phyloP scores from a whole-genome alignment of 2,329 filamentous ascomycete species.

The Ophiostoma perfectum region DNA sequence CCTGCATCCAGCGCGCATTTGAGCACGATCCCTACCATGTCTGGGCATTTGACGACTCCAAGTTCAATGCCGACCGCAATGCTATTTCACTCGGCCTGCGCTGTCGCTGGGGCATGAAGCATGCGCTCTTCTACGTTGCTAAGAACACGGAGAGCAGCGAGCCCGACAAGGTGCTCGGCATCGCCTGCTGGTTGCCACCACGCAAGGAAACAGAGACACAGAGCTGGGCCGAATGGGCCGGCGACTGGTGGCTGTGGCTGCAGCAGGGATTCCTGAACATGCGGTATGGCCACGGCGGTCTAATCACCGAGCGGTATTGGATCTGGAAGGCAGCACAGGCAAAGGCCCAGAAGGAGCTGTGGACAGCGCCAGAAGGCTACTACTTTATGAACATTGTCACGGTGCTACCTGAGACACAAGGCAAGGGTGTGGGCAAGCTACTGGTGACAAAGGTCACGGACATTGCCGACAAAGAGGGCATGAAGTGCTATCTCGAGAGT shows the following conservation, averaged over 20 bases:
- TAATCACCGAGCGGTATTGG: neutral
- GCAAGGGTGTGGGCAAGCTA: constrained; percentile 13
- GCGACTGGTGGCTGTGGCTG: constrained; percentile 17
- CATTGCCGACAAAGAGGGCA: constrained; percentile 13
- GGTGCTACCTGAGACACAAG: constrained; percentile 12
- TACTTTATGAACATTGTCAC: constrained; percentile 16
- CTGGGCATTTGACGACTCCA: constrained; percentile 7
- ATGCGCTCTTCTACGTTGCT: constrained; percentile 13
- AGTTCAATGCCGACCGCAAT: constrained; percentile 9
- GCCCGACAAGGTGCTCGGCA: constrained; percentile 11
- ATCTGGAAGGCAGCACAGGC: constrained; percentile 14
- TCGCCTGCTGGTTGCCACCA: constrained; percentile 14
- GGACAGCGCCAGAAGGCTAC: constrained; percentile 12
- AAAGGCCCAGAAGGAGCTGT: constrained; percentile 5
- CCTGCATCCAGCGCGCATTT: constrained; percentile 14
- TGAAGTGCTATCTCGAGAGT: constrained; percentile 10
- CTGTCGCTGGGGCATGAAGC: constrained; percentile 13
- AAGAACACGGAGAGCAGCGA: constrained; percentile 2
- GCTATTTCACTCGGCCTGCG: constrained; percentile 14
- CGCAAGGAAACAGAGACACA: neutral
- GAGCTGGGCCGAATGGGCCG: constrained; percentile 11
- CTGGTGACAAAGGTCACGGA: constrained; percentile 9
- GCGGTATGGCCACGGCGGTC: constrained; percentile 14
- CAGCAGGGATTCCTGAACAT: constrained; percentile 12
- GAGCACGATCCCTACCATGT: constrained; percentile 6